Percentiles rank a stretch among this genome's conserved stretches.
These are phyloP conservation scores for Yamadazyma dushanensis DNA, from an alignment of 1,139 yeast species.

Conservation along the genomic window DNA sequence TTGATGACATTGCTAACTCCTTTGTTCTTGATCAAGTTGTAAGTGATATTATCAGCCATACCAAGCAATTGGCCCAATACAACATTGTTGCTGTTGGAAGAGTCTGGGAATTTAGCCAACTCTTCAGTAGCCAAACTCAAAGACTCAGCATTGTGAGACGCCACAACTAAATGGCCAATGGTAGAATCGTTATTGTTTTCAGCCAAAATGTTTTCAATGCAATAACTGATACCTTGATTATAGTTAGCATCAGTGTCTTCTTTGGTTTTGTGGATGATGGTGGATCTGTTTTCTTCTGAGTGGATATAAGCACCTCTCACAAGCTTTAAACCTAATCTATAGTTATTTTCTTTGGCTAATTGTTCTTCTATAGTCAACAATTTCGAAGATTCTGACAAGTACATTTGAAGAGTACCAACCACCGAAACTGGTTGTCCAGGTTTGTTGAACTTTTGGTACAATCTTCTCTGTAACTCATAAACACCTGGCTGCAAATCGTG, in stretches of 20 bases:
- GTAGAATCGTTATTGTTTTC: slow-evolving; percentile 44
- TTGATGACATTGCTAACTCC: slow-evolving; percentile 79
- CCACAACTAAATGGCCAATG: slow-evolving; percentile 86
- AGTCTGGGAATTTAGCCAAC: slow-evolving; percentile 29
- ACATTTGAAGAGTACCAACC: slow-evolving; percentile 94
- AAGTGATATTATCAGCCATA: slow-evolving; percentile 91
- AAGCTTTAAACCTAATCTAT: slow-evolving; percentile 82
- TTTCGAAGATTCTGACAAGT: slow-evolving; percentile 68
- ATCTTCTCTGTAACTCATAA: slow-evolving; percentile 81
- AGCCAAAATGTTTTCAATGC: slow-evolving; percentile 61
- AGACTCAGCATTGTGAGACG: slow-evolving; percentile 87
- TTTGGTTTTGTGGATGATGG: slow-evolving; percentile 73
- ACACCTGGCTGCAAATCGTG: slow-evolving; percentile 87
- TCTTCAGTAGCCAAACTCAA: slow-evolving; percentile 67
- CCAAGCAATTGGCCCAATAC: slow-evolving; percentile 92
- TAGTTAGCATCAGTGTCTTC: slow-evolving; percentile 75
- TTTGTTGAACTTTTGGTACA: slow-evolving; percentile 74
- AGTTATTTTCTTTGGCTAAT: slow-evolving; percentile 61
- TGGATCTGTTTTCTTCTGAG: slow-evolving; percentile 70
- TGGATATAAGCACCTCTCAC: slow-evolving; percentile 99
- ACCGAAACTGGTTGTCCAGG: slow-evolving; percentile 59
- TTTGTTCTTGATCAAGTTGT: slow-evolving; percentile 63
- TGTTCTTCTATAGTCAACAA: slow-evolving; percentile 64
- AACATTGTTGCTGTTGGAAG: slow-evolving; percentile 57
- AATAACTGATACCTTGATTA: slow-evolving; percentile 65